Conservation (phyloP, 345 rosid species). For the Salix udensis region DNA sequence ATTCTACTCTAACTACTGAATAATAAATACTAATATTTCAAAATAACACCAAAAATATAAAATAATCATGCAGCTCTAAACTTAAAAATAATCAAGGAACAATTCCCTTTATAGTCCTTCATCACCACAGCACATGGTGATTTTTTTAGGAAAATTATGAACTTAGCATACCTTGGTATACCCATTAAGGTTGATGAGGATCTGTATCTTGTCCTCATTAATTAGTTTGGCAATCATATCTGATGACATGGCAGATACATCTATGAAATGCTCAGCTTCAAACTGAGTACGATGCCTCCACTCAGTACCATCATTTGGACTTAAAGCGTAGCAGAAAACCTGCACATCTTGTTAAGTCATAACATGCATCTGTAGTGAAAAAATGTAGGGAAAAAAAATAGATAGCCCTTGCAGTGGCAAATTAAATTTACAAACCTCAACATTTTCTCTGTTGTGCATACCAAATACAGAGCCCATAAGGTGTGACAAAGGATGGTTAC, state of each 20-base stretch:
- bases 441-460: constrained; percentile 80
- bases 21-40: neutral
- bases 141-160: neutral
- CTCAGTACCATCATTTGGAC: constrained; percentile 91
- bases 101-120: neutral
- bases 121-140: neutral
- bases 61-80: neutral
- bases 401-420: neutral
- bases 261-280: constrained; percentile 90
- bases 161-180: constrained; percentile 66
- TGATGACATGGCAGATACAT: constrained; percentile 83
- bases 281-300: constrained; percentile 91
- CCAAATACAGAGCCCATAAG: constrained; percentile 99
- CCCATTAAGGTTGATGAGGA: constrained; percentile 90
- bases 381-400: neutral
- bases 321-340: constrained; percentile 96
- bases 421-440: constrained; percentile 60
- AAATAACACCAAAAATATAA: neutral
- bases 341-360: constrained; percentile 22
- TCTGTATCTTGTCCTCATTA: constrained; percentile 79
- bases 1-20: neutral
- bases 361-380: neutral
- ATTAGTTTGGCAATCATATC: constrained; percentile 82
- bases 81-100: neutral
- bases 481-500: constrained; percentile 96